These are phyloP conservation scores for Suhomyces prunicola DNA, from an alignment of 805 yeast genomes.

Conservation along the genomic window DNA sequence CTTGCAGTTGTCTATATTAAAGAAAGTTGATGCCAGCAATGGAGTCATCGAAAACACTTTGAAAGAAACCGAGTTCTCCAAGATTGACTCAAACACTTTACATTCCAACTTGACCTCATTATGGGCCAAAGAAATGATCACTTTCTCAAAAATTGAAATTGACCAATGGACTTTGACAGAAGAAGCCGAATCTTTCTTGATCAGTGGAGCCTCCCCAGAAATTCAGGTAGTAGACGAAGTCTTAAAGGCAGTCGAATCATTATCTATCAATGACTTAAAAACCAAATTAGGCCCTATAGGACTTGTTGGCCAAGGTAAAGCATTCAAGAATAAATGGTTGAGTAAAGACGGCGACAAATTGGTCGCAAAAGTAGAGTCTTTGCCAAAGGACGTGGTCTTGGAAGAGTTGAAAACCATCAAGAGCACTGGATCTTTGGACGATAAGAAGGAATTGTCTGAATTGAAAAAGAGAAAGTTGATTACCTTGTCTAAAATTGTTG, in stretches of 20 bases:
- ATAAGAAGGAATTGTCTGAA: conserved; percentile 70
- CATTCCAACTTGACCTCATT: conserved; percentile 86
- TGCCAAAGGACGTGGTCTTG: conserved; percentile 68
- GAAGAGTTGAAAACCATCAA: conserved; percentile 57
- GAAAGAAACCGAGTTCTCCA: conserved; percentile 56
- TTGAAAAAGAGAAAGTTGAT: conserved; percentile 92
- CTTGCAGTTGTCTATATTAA: conserved; percentile 59
- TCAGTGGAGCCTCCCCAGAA: conserved; percentile 82
- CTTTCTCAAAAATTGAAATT: conserved; percentile 66
- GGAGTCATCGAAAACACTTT: conserved; percentile 64
- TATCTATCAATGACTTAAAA: conserved; percentile 74
- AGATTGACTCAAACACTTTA: conserved; percentile 57
- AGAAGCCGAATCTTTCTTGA: conserved; percentile 79
- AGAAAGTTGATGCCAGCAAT: conserved; percentile 55
- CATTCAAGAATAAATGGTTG: conserved; percentile 97
- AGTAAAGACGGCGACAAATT: conserved; percentile 80
- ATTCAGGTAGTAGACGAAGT: conserved; percentile 74
- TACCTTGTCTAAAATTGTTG: conserved; percentile 63
- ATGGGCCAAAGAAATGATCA: conserved; percentile 77
- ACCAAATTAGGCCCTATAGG: conserved; percentile 78
- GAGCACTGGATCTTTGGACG: conserved; percentile 51
- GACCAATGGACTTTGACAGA: conserved; percentile 72
- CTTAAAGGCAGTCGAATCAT: conserved; percentile 67
- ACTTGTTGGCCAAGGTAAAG: conserved; percentile 92
- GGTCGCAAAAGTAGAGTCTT: conserved; percentile 53